Percentiles rank a stretch among this genome's conserved stretches.
These are phyloP conservation scores for Trichoderma cornu-damae DNA, from an alignment of 2,329 filamentous ascomycete genomes.

Conservation along the genomic window DNA sequence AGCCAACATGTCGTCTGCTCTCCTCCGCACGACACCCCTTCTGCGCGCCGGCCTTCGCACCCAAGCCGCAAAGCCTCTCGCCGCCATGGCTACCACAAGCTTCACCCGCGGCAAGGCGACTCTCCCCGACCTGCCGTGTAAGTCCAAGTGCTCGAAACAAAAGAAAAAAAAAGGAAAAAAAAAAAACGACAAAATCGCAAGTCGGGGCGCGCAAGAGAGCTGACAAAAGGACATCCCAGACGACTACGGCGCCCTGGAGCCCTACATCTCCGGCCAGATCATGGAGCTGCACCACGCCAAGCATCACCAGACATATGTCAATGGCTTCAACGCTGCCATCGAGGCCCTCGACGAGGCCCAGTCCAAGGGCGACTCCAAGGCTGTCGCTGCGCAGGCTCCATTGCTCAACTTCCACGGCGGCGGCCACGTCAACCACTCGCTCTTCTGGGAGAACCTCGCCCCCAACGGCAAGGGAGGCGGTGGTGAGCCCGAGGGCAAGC, in stretches of 20 bases:
- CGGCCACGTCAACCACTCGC: slow-evolving; percentile 79
- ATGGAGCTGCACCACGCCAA: slow-evolving; percentile 95
- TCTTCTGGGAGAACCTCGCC: slow-evolving; percentile 80
- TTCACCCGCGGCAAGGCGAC: slow-evolving; percentile 87
- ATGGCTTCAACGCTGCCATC: slow-evolving; percentile 74
- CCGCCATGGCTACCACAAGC: slow-evolving; percentile 65
- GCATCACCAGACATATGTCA: slow-evolving; percentile 93
- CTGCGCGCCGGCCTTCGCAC: slow-evolving; percentile 67
- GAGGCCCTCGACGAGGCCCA: slow-evolving; percentile 65
- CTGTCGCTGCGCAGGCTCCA: slow-evolving; percentile 47
- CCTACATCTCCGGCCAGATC: slow-evolving; percentile 77
- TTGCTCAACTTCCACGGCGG: slow-evolving; percentile 75
- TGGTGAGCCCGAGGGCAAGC: slow-evolving; percentile 56
- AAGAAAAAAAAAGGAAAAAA: too few species aligned
- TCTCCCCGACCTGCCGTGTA: slow-evolving; percentile 75
- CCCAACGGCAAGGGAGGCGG: slow-evolving; percentile 59
- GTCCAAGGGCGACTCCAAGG: slow-evolving; percentile 54
- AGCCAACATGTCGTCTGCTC: slow-evolving; percentile 64
- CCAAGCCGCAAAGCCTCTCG: slow-evolving; percentile 55
- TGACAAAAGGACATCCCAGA: slow-evolving; percentile 48
- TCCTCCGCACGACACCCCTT: slow-evolving; percentile 66
- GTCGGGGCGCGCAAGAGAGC: neutral
- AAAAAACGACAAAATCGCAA: neutral
- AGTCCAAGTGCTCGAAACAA: slow-evolving; percentile 33
- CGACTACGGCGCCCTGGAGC: slow-evolving; percentile 93